These are phyloP conservation scores for Xerocomus amazonicus DNA, from an alignment of 1,284 basidiomycete genomes.

Conservation along the genomic window DNA sequence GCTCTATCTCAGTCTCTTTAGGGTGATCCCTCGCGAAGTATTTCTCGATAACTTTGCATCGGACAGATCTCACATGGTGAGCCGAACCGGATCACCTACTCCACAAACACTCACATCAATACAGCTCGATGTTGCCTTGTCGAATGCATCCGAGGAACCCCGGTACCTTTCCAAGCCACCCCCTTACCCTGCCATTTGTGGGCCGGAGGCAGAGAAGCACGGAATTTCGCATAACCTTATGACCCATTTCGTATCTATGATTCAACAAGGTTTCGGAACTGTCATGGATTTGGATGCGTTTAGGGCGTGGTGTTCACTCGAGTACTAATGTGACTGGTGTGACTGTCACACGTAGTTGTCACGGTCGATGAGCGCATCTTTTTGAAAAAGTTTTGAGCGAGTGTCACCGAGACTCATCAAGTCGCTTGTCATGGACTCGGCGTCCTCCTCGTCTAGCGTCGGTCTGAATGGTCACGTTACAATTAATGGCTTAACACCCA, in stretches of 20 bases:
- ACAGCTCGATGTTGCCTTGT: conserved; percentile 8
- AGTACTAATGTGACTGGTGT: conserved; percentile 13
- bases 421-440: conserved; percentile 18
- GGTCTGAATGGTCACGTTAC: conserved; percentile 23
- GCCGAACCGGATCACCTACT: conserved; percentile 8
- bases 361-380: conserved; percentile 24
- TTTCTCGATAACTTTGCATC: conserved; percentile 66
- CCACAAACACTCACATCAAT: conserved; percentile 7
- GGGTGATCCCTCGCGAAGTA: conserved; percentile 49
- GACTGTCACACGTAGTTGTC: conserved; percentile 24
- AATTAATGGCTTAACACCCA: conserved; percentile 22
- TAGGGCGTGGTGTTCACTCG: conserved; percentile 25
- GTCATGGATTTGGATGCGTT: conserved; percentile 39
- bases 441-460: conserved; percentile 23
- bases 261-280: conserved; percentile 35
- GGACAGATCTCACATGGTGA: conserved; percentile 77
- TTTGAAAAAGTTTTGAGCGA: conserved; percentile 10
- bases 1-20: conserved; percentile 39
- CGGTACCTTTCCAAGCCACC: conserved; percentile 45
- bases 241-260: conserved; percentile 58
- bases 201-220: conserved; percentile 38
- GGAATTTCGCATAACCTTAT: conserved; percentile 58
- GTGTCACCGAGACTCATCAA: conserved; percentile 7
- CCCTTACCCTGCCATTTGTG: conserved; percentile 49
- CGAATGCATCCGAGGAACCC: conserved; percentile 9